Conservation (phyloP, 495 filamentous ascomycete species). For the Xylaria acuta region DNA sequence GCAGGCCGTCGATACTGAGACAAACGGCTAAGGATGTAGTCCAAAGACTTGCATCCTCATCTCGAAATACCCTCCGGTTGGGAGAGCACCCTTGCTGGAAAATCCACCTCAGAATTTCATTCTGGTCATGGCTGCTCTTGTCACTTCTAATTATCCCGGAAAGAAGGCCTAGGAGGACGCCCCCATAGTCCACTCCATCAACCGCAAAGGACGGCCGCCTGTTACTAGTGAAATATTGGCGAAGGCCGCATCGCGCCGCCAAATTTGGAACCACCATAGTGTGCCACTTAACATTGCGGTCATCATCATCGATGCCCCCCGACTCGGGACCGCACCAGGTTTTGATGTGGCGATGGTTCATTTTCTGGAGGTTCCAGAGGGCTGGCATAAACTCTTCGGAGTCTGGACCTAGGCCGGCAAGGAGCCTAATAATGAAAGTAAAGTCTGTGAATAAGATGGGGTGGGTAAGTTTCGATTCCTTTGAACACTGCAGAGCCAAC, state of each 20-base stretch:
- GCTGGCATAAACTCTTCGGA: not conserved
- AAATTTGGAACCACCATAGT: not conserved
- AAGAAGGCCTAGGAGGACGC: not conserved
- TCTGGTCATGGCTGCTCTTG: not conserved
- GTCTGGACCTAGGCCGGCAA: not conserved
- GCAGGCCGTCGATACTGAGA: not conserved
- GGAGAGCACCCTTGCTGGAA: not conserved
- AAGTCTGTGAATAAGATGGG: not conserved
- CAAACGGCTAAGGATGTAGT: not conserved
- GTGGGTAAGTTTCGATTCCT: not conserved
- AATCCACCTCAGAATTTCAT: not conserved
- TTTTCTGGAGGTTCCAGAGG: not conserved
- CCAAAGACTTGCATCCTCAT: not conserved
- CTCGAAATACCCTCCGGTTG: not conserved
- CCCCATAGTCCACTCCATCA: not conserved
- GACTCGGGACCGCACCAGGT: not conserved
- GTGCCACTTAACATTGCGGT: too few relatives aligned
- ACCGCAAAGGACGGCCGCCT: not conserved
- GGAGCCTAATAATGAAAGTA: too few relatives aligned
- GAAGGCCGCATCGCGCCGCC: not conserved
- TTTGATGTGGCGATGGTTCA: not conserved
- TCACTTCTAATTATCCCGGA: not conserved
- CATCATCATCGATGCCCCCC: not conserved
- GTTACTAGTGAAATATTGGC: not conserved
- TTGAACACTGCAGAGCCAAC: not conserved